Evolutionary conservation across 2,329 filamentous ascomycete species (phyloP), one percentile per base, ranked within the genome.

Genomic region (Aspergillus brunneoviolaceus): DNA sequence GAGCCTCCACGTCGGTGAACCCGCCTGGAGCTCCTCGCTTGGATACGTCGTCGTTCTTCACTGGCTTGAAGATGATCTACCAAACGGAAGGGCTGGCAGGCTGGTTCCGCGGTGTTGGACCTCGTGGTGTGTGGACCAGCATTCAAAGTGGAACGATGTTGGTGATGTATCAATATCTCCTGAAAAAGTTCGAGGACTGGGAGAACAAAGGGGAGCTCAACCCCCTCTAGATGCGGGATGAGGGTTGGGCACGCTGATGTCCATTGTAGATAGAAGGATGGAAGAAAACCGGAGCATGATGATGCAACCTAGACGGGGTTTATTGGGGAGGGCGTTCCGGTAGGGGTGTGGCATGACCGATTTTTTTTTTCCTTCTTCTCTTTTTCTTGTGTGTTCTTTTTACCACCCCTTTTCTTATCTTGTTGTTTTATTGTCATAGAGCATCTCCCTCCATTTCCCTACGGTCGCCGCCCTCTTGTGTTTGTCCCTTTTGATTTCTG

Each of bases 101-200:
- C 1, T 96, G 92, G 88, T 99, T 99, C 77, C 87, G 95, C 60
- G 95, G 95, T 27, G 94, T 99, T 1, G 94, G 94, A 0, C 95
- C 95, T 1, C 86, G 95, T 57, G 89, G 89, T 59, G 91, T 98
- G 14, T 99, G 95, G 95, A 99, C 95, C 23, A 96, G 94, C 71
- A 91, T 98, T 60, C 95, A 99, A 80, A 96, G 91, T 71, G 91
- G 93, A 48, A 96, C 92, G 66, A 98, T 98, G 94, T 82, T 98
- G 73, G 93, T 98, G 68, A 81, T 97, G 74, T 98, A 98, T 76
- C 94, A 98, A 79, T 89, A 88, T 61, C 81, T 98, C 58, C 79
- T 98, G 72, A 88, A 89, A 70, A 86, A 88, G 76, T 84, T 98
- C 66, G 89, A 93, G 60, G 67, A 77, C n/a, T 78, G 81, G 68